Evolutionary conservation across 2,329 filamentous ascomycete species (phyloP), one percentile per base, ranked within the genome.

Genomic region (Penicillium sp.): DNA sequence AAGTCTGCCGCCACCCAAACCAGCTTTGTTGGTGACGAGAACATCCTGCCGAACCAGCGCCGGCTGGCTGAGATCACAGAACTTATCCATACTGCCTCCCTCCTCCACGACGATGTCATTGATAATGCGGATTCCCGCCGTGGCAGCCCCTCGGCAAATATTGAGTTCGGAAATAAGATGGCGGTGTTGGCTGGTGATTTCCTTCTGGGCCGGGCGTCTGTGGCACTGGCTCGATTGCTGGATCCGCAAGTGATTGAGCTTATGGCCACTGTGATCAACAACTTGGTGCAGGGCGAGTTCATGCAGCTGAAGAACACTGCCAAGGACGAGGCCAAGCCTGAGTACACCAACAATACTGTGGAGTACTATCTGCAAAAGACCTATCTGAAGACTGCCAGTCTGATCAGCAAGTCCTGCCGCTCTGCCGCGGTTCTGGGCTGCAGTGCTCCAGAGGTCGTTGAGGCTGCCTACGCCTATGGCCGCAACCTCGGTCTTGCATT

Each of bases 261-360:
- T 8, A 83, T 99, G 33, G 93, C 95, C 4, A 98, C 94, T 0
- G 95, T 98, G 45, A 98, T 99, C 70, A 94, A 95, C 49, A 99
- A 99, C 76, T 83, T 99, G 28, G 93, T 99, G 22, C 95, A 99
- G 81, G 95, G 95, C 74, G 95, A 99, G 79, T 98, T 99, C 82
- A 99, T 99, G 95, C 95, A 99, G 82, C 83, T 99, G 71, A 96
- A 97, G 82, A 99, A 99, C 79, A 98, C 95, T 1, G 91, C 91
- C 50, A 85, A 87, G 67, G 94, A 97, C 75, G 94, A 98, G 82
- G 84, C 86, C 67, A 89, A 91, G 69, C 94, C 94, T 0, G 82
- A 85, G 10, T 98, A 91, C 86, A 95, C 90, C 1, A 92, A 97
- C 73, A 91, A 97, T 57, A 91, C 93, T 1, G 86, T 99, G 64